Base-by-base conservation (phyloP, 805 yeast species). In the Peterozyma xylosa region DNA sequence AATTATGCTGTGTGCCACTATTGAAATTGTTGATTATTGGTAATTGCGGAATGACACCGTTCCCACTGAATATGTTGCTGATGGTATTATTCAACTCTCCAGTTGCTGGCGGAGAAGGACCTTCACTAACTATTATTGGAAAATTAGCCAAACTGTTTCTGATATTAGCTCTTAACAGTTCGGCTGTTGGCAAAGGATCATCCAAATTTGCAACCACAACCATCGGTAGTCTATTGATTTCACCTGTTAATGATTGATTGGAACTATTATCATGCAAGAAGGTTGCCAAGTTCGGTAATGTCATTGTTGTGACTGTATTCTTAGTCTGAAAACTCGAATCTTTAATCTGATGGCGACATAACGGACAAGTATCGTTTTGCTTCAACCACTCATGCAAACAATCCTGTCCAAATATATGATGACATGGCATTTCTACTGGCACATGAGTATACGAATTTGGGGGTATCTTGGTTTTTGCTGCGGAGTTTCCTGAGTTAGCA, bases 351-450 rank as follows among this genome's bases (percentile, higher is more conserved):
- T 68, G 68, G 46, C 98, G 78, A 59, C 99, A 91, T 39, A 91
- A 63, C 0, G 99, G 99, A 59, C 98, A 90, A 2, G 87, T 77
- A 30, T 77, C 73, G 53, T 84, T 80, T 18, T 75, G 65, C 48
- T 73, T 74, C 41, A 91, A 74, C 99, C 99, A 91, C 53, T 83
- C 86, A 46, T 70, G 75, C 18, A 89, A 67, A 66, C 99, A 91
- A n/a, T 77, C 74, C 48, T 80, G 73, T 6, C 99, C 98, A 67
- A 93, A 91, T 0, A 80, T 57, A 57, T 91, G 99, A 9, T 79
- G 79, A 60, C 99, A 91, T 0, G 96, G 93, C 74, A 91, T 69
- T 46, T 73, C 66, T 1, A 85, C 70, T 0, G 96, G 84, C 3
- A 71, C 60, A 58, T 93, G 97, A 6, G 58, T 54, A 50, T 66